Base-by-base conservation (phyloP, 768 basidiomycete genomes). In the Mycena albidolilacea region DNA sequence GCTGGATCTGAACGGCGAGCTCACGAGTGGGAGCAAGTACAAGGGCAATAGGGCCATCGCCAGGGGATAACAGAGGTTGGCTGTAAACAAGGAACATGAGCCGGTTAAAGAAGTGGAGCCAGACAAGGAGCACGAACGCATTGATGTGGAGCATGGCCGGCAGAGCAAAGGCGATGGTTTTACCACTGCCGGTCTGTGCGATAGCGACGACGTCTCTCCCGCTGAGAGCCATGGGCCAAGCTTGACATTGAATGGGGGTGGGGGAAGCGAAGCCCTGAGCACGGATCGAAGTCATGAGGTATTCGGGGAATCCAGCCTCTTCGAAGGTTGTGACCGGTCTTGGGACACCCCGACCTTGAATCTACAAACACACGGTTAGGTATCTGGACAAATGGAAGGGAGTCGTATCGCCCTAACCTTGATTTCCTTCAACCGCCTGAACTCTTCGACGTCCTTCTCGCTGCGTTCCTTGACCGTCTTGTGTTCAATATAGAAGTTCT, bases 141-240 rank as follows among this genome's bases (percentile, higher is more conserved):
- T 99, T 99, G 86, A 99, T 99, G 84, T 99, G 98, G 43, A 99
- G 88, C 97, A 99, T 99, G 62, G 98, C 97, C 50, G 98, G 98
- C 57, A 99, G 92, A 67, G 98, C 97, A 81, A 99, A 99, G 11
- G 97, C 91, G 69, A 99, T 98, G 8, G 98, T 99, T 87, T 99
- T 99, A 69, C 98, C 98, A 82, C 95, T 97, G 69, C 98, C 98
- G 10, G 98, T 99, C 83, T 98, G 97, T 46, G 98, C 97, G 77
- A 99, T 96, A 67, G 97, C 98, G 57, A 97, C 94, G 48, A 98
- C 89, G 83, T 99, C 97, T 72, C 96, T 89, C 67, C 97, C 97
- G 61, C 90, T 95, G 38, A 98, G 87, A 4, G 98, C 97, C 97
- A 99, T 99, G 0, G 98, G 98, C 98, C 98, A 99, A 19, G 97